Evolutionary conservation across 257 asterid genomes (phyloP), one percentile per base, ranked within the genome.

Genomic region (Echites panduratus): DNA sequence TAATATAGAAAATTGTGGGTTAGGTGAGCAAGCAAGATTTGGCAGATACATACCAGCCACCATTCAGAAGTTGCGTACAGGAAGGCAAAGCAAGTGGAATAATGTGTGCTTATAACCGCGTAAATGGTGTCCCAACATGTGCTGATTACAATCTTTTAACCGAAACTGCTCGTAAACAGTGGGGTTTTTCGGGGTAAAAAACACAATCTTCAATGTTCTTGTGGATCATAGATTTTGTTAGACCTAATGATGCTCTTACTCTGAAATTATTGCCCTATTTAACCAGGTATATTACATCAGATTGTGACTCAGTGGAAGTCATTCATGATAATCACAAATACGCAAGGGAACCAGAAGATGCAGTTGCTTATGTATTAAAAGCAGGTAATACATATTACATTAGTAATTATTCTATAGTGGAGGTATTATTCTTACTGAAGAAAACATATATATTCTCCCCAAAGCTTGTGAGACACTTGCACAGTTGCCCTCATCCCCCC

Each of bases 41-140:
- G 87, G 93, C 90, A 2, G 98, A 93, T 82, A 86, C 98, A 59
- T 93, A 73, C 82, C 94, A 93, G 74, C 97, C 97, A n/a, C 97
- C 98, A 16, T 93, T 93, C 53, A 76, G 73, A 50, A 86, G 88
- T 16, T 90, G 98, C 75, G 77, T 93, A 49, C 70, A 83, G 73
- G 88, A 93, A 70, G 97, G 86, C 50, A 77, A 70, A 72, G 98
- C 98, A 1, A 93, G 96, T 78, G 97, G 98, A 19, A 85, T 93
- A 52, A 93, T 93, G 98, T 93, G 98, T 77, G 96, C 98, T 67
- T 93, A 90, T 79, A 93, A 93, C 71, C 76, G 96, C 20, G 93
- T 93, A 3, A 90, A 93, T 72, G 97, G 96, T 0, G 77, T 93
- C 9, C 98, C 98, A 52, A 89, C 84, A 44, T 93, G 98, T 81